phyloP scores from a whole-genome alignment of 2,329 filamentous ascomycete species.

The Saccharata proteae region DNA sequence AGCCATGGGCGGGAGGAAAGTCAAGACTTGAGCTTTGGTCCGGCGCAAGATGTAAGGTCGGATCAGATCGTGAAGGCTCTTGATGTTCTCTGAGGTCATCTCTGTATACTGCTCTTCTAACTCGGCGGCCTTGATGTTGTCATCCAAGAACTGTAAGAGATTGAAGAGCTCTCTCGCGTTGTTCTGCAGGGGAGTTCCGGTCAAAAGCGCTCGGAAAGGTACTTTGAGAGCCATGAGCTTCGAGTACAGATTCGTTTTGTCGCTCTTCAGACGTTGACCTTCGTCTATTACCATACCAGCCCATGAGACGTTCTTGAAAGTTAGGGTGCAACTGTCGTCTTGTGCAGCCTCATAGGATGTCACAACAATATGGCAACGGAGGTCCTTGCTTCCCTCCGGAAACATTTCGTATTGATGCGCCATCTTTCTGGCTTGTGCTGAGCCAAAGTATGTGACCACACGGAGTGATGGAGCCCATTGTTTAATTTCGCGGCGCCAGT shows the following conservation, averaged over 20 bases:
- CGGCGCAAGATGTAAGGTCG: conserved; percentile 59
- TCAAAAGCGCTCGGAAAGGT: conserved; percentile 76
- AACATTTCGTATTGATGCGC: conserved; percentile 79
- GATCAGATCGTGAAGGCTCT: conserved; percentile 70
- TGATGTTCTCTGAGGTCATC: conserved; percentile 73
- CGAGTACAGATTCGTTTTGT: conserved; percentile 69
- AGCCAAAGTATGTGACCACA: conserved; percentile 88
- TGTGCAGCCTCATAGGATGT: conserved; percentile 87
- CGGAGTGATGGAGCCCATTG: conserved; percentile 78
- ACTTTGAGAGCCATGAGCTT: conserved; percentile 62
- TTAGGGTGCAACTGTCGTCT: conserved; percentile 53
- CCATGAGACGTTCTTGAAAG: conserved; percentile 68
- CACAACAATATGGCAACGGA: conserved; percentile 83
- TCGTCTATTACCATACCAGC: conserved; percentile 85
- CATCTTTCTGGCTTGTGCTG: conserved; percentile 59
- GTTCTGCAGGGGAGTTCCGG: conserved; percentile 85
- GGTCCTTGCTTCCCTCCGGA: conserved; percentile 48
- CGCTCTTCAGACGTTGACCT: conserved; percentile 90
- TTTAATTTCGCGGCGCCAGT: conserved; percentile 94
- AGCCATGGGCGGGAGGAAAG: conserved; percentile 82
- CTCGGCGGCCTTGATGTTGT: conserved; percentile 52
- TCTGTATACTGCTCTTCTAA: conserved; percentile 66
- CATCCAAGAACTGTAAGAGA: conserved; percentile 85
- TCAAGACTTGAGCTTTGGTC: conserved; percentile 82
- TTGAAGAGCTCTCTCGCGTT: conserved; percentile 94